Evolutionary conservation across 768 basidiomycete species (phyloP).

Genomic region (Mycena pura): DNA sequence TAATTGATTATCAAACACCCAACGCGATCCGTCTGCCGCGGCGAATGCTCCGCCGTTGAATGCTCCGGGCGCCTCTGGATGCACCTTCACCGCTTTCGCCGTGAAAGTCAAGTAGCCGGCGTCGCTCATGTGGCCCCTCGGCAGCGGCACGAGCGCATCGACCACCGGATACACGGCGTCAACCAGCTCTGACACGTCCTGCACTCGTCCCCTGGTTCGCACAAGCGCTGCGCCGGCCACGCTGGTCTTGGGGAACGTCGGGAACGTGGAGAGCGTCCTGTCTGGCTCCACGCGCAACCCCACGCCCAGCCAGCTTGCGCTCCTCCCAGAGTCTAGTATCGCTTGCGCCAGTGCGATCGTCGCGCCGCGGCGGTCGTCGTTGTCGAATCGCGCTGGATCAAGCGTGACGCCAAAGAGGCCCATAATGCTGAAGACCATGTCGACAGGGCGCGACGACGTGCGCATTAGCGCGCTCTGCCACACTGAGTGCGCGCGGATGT

Average conservation of each 20-base stretch:
- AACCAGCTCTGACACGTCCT: no score
- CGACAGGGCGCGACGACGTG: not conserved
- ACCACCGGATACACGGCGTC: no score
- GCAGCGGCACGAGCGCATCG: no score
- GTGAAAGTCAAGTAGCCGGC: not conserved
- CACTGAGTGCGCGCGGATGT: no score
- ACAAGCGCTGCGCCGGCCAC: not conserved
- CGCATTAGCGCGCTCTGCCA: not conserved
- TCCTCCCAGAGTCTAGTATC: not conserved
- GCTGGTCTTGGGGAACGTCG: not conserved
- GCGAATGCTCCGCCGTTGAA: no score
- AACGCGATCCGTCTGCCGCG: no score
- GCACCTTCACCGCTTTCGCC: no score
- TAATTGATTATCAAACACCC: no score
- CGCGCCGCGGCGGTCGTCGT: not conserved
- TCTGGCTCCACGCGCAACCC: not conserved
- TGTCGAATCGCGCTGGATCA: not conserved
- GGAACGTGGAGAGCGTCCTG: not conserved
- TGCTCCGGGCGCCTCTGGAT: no score
- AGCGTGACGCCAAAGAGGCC: not conserved
- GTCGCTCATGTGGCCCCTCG: not conserved
- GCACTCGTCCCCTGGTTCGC: no score
- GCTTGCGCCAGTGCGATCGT: not conserved
- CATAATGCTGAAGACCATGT: conserved; percentile 4
- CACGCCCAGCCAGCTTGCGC: not conserved